Percentiles rank a stretch among this genome's conserved stretches.
Conservation (phyloP, 371 early-diverging fungal genomes). For the Apophysomyces elegans region DNA sequence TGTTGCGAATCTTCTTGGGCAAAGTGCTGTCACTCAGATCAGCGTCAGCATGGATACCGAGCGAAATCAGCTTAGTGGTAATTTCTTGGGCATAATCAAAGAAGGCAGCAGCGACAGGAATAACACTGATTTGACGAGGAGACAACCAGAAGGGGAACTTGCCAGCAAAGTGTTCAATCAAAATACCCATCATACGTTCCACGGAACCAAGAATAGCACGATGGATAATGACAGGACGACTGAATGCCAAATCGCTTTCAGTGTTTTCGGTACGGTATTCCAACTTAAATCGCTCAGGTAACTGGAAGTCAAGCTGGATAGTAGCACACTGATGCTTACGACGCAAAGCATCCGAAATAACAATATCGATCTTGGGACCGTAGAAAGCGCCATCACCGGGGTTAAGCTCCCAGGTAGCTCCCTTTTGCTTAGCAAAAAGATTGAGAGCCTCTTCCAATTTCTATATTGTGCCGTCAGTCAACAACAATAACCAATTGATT, state of each 20-base stretch:
- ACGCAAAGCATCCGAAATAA: constrained; percentile 92
- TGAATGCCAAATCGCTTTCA: constrained; percentile 50
- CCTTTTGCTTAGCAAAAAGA: constrained; percentile 58
- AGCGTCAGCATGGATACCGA: constrained; percentile 87
- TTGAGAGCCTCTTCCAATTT: constrained; percentile 82
- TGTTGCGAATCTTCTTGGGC: constrained; percentile 94
- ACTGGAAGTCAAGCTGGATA: constrained; percentile 98
- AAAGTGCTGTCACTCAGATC: constrained; percentile 89
- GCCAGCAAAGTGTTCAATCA: constrained; percentile 94
- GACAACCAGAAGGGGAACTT: constrained; percentile 99
- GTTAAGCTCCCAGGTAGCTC: constrained; percentile 87
- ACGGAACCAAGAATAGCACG: constrained; percentile 99
- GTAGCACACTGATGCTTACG: constrained; percentile 98
- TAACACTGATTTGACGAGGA: constrained; percentile 93
- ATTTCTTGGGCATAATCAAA: constrained; percentile 71
- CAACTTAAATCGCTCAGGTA: constrained; percentile 93
- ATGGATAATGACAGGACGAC: constrained; percentile 98
- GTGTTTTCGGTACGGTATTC: constrained; percentile 78
- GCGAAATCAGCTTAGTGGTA: constrained; percentile 56
- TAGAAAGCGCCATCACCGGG: constrained; percentile 99
- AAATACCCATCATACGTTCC: constrained; percentile 98
- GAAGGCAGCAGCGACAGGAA: constrained; percentile 78
- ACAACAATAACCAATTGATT: constrained; percentile 74
- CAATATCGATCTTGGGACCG: constrained; percentile 99
- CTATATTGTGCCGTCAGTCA: constrained; percentile 47